Conservation (phyloP, 164 flowering plant genomes). For the Dillenia suffruticosa region DNA sequence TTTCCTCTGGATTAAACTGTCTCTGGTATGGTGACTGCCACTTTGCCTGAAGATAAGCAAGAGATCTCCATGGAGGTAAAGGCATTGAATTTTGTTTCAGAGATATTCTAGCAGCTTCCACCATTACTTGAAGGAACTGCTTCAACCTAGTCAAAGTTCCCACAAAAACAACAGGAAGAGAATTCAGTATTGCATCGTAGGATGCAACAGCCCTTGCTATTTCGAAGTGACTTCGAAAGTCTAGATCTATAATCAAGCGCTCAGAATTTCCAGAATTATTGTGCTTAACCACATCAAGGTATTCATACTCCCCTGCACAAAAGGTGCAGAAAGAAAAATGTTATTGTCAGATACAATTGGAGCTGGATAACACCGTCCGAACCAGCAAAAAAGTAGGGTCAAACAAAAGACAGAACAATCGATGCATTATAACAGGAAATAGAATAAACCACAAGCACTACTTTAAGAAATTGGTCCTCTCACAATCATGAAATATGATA, state of each 20-base stretch:
- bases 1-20: slow-evolving; percentile 23
- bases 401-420: too few species aligned
- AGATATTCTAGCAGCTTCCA: slow-evolving; percentile 79
- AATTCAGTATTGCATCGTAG: slow-evolving; percentile 60
- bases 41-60: slow-evolving; percentile 81
- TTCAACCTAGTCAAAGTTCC: slow-evolving; percentile 60
- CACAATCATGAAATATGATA: too few species aligned
- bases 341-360: neutral
- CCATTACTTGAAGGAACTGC: slow-evolving; percentile 78
- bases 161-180: slow-evolving; percentile 74
- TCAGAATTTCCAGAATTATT: slow-evolving; percentile 39
- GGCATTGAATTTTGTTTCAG: slow-evolving; percentile 94
- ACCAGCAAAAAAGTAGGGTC: neutral
- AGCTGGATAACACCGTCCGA: neutral
- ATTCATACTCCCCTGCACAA: slow-evolving; percentile 81
- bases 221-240: slow-evolving; percentile 90
- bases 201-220: slow-evolving; percentile 89
- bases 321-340: neutral
- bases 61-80: slow-evolving; percentile 94
- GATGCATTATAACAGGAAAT: too few species aligned
- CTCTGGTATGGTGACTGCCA: slow-evolving; percentile 78
- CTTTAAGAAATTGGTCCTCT: too few species aligned
- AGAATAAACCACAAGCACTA: too few species aligned
- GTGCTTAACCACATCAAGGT: slow-evolving; percentile 58
- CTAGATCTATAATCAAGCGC: slow-evolving; percentile 75